Evolutionary conservation across 1,284 basidiomycete genomes (phyloP).

Genomic region (Meripilus lineatus): DNA sequence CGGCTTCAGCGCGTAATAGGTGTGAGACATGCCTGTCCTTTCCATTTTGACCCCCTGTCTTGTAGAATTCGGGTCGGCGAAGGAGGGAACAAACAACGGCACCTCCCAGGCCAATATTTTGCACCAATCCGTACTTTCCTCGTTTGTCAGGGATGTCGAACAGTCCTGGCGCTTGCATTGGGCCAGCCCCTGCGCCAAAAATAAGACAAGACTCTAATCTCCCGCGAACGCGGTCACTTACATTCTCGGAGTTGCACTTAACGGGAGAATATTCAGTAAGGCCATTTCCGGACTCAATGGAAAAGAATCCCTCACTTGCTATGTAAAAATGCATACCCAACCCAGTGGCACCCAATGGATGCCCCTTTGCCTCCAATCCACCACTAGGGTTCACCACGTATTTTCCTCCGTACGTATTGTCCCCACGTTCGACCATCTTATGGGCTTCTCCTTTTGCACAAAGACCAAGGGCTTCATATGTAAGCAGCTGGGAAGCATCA

Average conservation of each 20-base stretch:
- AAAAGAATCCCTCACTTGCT: slow-evolving; percentile 47
- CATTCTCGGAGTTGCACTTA: slow-evolving; percentile 73
- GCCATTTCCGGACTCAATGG: slow-evolving; percentile 10
- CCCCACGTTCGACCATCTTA: slow-evolving; percentile 70
- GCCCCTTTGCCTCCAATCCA: slow-evolving; percentile 84
- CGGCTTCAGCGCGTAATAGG: too few relatives aligned
- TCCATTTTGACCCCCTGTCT: slow-evolving; percentile 58
- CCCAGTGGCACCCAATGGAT: slow-evolving; percentile 82
- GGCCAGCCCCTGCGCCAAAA: slow-evolving; percentile 57
- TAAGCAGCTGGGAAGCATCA: slow-evolving; percentile 59
- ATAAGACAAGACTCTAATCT: slow-evolving; percentile 3
- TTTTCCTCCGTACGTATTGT: slow-evolving; percentile 88
- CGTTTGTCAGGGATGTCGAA: slow-evolving; percentile 58
- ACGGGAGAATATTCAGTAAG: slow-evolving; percentile 6
- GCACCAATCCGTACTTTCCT: slow-evolving; percentile 77
- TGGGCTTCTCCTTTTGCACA: slow-evolving; percentile 68
- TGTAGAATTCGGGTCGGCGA: slow-evolving; percentile 70
- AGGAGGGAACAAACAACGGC: slow-evolving; percentile 74
- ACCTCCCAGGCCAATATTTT: slow-evolving; percentile 82
- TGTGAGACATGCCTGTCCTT: slow-evolving; percentile 53
- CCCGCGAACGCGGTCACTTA: too few relatives aligned
- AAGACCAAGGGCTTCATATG: slow-evolving; percentile 80
- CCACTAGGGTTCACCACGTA: slow-evolving; percentile 87
- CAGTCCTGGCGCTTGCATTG: slow-evolving; percentile 75
- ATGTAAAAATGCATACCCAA: slow-evolving; percentile 89